Percentiles rank a stretch among this genome's conserved stretches.
These are phyloP conservation scores for Cymbopogon flexuosus DNA, from an alignment of 202 grass and related monocot genomes.

Conservation along the genomic window DNA sequence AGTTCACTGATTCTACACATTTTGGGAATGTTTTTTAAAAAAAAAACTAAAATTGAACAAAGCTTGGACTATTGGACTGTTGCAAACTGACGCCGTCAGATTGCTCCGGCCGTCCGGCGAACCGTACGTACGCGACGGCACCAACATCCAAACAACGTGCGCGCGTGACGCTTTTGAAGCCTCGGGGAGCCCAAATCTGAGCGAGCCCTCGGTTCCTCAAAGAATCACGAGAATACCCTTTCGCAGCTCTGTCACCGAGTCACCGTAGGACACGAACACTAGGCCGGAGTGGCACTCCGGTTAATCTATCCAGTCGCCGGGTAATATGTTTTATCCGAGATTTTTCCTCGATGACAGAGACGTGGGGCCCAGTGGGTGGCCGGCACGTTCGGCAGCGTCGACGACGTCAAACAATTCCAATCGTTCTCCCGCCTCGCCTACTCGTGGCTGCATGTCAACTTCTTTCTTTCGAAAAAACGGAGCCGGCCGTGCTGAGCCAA, in stretches of 20 bases:
- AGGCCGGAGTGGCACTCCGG: background rate
- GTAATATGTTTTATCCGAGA: background rate
- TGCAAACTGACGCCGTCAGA: background rate
- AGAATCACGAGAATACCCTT: background rate
- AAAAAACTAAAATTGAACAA: background rate
- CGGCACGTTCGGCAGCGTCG: conserved; percentile 30
- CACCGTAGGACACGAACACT: background rate
- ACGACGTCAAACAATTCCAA: conserved; percentile 28
- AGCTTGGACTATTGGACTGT: background rate
- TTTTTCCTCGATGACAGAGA: background rate
- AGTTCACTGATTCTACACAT: too few relatives aligned
- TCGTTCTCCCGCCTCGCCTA: conserved; percentile 17
- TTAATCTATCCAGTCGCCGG: background rate
- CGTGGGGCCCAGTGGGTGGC: conserved; percentile 10
- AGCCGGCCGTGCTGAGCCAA: conserved; percentile 15
- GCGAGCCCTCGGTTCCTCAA: too few relatives aligned
- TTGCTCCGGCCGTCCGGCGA: too few relatives aligned
- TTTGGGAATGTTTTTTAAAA: too few relatives aligned
- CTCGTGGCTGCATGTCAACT: background rate
- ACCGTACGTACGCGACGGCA: background rate
- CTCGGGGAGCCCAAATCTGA: too few relatives aligned
- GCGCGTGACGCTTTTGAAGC: conserved; percentile 11
- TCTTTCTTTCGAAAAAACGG: background rate
- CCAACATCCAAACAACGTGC: conserved; percentile 7
- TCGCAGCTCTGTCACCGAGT: background rate